phyloP scores from a whole-genome alignment of 768 basidiomycete genomes.

The Macrolepiota dolichaula region DNA sequence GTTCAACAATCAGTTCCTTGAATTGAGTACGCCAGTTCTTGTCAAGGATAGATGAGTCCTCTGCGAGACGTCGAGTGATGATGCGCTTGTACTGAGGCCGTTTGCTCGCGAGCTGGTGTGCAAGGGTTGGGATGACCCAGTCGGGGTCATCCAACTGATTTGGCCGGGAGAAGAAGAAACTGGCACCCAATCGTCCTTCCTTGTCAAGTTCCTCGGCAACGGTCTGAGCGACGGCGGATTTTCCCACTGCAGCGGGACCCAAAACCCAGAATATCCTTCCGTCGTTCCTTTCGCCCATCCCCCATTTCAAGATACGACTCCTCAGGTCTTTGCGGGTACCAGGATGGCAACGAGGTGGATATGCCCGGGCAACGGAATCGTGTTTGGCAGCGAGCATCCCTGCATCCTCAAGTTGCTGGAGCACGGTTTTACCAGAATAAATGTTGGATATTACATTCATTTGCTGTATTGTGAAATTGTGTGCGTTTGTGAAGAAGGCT shows the following conservation, averaged over 20 bases:
- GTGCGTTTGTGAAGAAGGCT: no score
- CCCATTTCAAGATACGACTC: background rate
- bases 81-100: background rate
- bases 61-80: background rate
- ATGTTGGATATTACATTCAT: no score
- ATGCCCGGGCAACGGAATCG: conserved; percentile 5
- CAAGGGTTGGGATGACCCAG: background rate
- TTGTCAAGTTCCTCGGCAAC: background rate
- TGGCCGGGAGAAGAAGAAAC: background rate
- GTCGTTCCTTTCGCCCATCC: background rate
- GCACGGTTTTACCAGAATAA: no score
- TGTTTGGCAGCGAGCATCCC: no score
- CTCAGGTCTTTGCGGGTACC: background rate
- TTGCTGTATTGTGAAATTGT: no score
- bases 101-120: background rate
- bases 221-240: conserved; percentile 4
- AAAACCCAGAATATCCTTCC: conserved; percentile 2
- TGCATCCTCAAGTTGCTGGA: no score
- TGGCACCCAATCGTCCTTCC: conserved; percentile 1
- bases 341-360: conserved; percentile 4
- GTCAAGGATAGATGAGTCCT: background rate
- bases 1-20: background rate
- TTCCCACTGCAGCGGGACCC: conserved; percentile 5
- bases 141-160: background rate
- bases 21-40: background rate